A percentile compares a stretch with the other conserved stretches of the same genome.
phyloP scores from a whole-genome alignment of 352 stramenopile species.

The Aphanomyces stellatus region DNA sequence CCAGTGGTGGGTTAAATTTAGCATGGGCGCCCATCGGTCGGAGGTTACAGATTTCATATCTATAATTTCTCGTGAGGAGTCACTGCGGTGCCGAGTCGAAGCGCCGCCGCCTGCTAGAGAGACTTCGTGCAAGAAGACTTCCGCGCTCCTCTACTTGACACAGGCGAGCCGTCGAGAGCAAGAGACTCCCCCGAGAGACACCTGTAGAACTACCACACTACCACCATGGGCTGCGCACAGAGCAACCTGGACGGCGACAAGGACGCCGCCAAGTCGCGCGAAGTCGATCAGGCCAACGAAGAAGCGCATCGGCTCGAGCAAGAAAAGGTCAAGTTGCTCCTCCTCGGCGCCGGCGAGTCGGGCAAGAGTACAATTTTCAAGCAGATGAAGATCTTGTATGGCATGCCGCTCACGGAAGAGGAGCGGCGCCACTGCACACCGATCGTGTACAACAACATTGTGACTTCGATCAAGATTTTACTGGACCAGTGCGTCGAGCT shows the following conservation, averaged over 20 bases:
- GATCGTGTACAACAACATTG: slow-evolving; percentile 88
- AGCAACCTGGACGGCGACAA: slow-evolving; percentile 30
- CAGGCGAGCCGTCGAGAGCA: background rate
- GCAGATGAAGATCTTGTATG: slow-evolving; percentile 89
- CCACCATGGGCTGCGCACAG: slow-evolving; percentile 4
- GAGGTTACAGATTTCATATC: slow-evolving; percentile 21
- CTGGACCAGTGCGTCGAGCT: slow-evolving; percentile 80
- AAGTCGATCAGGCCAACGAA: slow-evolving; percentile 73
- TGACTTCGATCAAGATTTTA: slow-evolving; percentile 88
- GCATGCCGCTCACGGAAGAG: slow-evolving; percentile 71
- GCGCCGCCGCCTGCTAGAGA: background rate
- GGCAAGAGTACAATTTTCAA: slow-evolving; percentile 94
- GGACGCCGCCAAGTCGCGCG: slow-evolving; percentile 50
- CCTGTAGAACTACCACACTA: background rate
- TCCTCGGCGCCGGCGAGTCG: slow-evolving; percentile 91
- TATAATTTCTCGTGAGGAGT: slow-evolving; percentile 18
- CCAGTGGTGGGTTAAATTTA: slow-evolving; percentile 12
- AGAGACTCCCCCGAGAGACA: background rate
- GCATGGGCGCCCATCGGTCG: background rate
- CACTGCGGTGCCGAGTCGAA: background rate
- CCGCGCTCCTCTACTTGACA: background rate
- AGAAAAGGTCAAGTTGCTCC: slow-evolving; percentile 93
- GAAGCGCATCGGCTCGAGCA: slow-evolving; percentile 67
- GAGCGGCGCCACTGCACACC: slow-evolving; percentile 81
- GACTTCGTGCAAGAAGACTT: background rate